Evolutionary conservation across 2,329 filamentous ascomycete genomes (phyloP).

Genomic region (Xylariaceae sp.): DNA sequence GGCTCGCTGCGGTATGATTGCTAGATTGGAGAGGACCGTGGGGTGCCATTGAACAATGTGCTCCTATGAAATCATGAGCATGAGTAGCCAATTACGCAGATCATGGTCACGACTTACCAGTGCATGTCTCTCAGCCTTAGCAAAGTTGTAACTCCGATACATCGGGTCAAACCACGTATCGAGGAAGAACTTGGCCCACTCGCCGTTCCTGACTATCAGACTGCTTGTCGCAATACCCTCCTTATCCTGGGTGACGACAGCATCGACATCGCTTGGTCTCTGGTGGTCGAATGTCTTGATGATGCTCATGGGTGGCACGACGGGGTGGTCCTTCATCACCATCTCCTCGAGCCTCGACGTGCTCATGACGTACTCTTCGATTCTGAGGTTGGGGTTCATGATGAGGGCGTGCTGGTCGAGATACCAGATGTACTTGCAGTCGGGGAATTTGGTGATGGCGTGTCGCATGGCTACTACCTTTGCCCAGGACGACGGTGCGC

Average conservation of each 20-base stretch:
- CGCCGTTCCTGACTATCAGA: slow-evolving; percentile 76
- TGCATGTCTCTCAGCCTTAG: slow-evolving; percentile 89
- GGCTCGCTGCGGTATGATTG: slow-evolving; percentile 79
- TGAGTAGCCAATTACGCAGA: not conserved
- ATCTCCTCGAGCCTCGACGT: slow-evolving; percentile 65
- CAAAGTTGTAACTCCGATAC: slow-evolving; percentile 92
- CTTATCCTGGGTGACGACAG: slow-evolving; percentile 81
- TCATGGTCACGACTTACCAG: slow-evolving; percentile 56
- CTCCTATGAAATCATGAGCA: slow-evolving; percentile 54
- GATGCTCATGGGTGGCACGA: slow-evolving; percentile 93
- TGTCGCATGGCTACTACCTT: slow-evolving; percentile 85
- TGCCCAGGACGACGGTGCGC: slow-evolving; percentile 64
- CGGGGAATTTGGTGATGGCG: slow-evolving; percentile 76
- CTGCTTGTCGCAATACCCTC: slow-evolving; percentile 75
- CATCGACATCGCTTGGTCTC: slow-evolving; percentile 72
- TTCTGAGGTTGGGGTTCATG: slow-evolving; percentile 71
- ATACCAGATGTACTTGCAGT: slow-evolving; percentile 80
- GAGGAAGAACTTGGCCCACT: slow-evolving; percentile 89
- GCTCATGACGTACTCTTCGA: slow-evolving; percentile 71
- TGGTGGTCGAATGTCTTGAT: slow-evolving; percentile 90
- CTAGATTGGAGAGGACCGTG: slow-evolving; percentile 86
- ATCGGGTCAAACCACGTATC: slow-evolving; percentile 96
- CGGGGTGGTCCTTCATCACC: slow-evolving; percentile 81
- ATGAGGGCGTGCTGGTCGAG: slow-evolving; percentile 83
- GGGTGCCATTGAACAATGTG: slow-evolving; percentile 96